A percentile compares a stretch with the other conserved stretches of the same genome.
phyloP scores from a whole-genome alignment of 73 alveolate species.

The Halteria grandinella region DNA sequence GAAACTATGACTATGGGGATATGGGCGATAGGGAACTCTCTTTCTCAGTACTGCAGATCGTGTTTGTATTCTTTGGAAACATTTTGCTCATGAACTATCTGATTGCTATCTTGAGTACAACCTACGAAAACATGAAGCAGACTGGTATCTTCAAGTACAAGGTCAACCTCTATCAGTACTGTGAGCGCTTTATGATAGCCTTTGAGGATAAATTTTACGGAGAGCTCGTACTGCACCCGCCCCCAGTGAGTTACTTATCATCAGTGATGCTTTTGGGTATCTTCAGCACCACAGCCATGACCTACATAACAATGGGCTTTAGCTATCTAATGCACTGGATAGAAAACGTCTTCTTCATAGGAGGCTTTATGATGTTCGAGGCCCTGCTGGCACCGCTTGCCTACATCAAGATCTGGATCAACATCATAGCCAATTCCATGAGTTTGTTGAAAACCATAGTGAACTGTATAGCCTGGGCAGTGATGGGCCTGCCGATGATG shows the following conservation, averaged over 20 bases:
- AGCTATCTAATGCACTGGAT: slow-evolving; percentile 64
- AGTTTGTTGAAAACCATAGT: slow-evolving; percentile 15
- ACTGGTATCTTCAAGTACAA: slow-evolving; percentile 60
- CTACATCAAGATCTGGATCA: slow-evolving; percentile 40
- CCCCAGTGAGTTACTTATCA: slow-evolving; percentile 59
- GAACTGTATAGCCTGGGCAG: slow-evolving; percentile 29
- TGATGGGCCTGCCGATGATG: slow-evolving; percentile 41
- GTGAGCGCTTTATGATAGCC: slow-evolving; percentile 59
- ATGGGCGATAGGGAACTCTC: slow-evolving; percentile 39
- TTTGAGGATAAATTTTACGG: slow-evolving; percentile 33
- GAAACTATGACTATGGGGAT: slow-evolving; percentile 25
- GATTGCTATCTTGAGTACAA: slow-evolving; percentile 61
- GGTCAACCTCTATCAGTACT: slow-evolving; percentile 44
- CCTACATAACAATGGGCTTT: slow-evolving; percentile 6
- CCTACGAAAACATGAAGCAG: slow-evolving; percentile 61
- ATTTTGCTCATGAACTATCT: slow-evolving; percentile 59
- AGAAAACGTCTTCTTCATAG: slow-evolving; percentile 54
- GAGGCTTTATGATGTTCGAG: slow-evolving; percentile 31
- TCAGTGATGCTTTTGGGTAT: slow-evolving; percentile 52
- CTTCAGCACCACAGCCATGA: not conserved
- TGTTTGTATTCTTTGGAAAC: slow-evolving; percentile 41
- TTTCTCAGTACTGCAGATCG: slow-evolving; percentile 33
- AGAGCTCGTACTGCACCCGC: slow-evolving; percentile 67
- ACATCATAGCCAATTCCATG: slow-evolving; percentile 19
- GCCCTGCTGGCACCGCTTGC: slow-evolving; percentile 38